A percentile compares a stretch with the other conserved stretches of the same genome.
These are phyloP conservation scores for Globisporangium yorkense DNA, from an alignment of 352 stramenopile genomes.

Conservation along the genomic window DNA sequence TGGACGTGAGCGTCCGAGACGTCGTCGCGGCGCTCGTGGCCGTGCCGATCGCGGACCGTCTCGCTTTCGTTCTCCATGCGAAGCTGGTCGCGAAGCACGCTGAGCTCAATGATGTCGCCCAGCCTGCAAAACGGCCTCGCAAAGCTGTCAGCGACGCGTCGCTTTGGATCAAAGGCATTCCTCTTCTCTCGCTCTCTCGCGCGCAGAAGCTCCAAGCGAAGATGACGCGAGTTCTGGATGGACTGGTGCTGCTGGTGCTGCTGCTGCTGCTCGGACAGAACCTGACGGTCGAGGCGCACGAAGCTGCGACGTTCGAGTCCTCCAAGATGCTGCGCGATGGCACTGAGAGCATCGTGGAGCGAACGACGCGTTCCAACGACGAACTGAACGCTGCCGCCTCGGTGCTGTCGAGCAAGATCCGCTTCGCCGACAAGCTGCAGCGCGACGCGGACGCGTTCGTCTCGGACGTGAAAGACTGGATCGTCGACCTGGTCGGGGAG, in stretches of 20 bases:
- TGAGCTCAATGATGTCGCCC: too few relatives aligned
- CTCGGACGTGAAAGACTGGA: constrained; percentile 5
- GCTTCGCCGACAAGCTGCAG: constrained; percentile 10
- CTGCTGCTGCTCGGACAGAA: neutral
- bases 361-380: neutral
- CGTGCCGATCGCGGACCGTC: too few relatives aligned
- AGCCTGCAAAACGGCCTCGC: too few relatives aligned
- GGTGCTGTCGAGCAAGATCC: neutral
- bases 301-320: neutral
- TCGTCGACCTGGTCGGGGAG: neutral
- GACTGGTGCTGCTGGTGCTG: neutral
- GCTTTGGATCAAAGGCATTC: too few relatives aligned
- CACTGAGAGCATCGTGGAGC: neutral
- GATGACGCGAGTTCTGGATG: neutral
- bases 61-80: too few relatives aligned
- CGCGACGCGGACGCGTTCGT: constrained; percentile 8
- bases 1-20: too few relatives aligned
- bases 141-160: too few relatives aligned
- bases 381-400: constrained; percentile 2
- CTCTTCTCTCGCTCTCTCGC: constrained; percentile 3
- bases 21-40: too few relatives aligned
- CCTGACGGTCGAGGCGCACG: neutral
- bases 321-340: constrained; percentile 5
- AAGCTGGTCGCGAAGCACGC: too few relatives aligned
- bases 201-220: neutral